These are phyloP conservation scores for Ceratobasidium papillatum DNA, from an alignment of 1,284 basidiomycete species.

Conservation along the genomic window DNA sequence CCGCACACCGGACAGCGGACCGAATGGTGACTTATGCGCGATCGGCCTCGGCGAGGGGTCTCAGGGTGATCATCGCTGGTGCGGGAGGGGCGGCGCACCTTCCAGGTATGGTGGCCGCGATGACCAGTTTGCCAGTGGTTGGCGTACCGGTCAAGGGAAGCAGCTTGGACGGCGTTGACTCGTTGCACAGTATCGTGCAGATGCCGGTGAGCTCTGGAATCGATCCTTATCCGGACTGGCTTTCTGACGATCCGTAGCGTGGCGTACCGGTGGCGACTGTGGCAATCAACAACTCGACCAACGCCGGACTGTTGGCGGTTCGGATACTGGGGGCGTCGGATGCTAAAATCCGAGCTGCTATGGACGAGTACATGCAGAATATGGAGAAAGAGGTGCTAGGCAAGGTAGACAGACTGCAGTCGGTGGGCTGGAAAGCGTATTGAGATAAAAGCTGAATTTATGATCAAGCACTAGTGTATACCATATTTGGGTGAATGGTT, in stretches of 20 bases:
- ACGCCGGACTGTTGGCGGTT: slow-evolving; percentile 91
- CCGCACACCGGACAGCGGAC: slow-evolving; percentile 94
- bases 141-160: slow-evolving; percentile 98
- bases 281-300: slow-evolving; percentile 95
- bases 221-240: background rate
- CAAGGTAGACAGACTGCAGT: slow-evolving; percentile 82
- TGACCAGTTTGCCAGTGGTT: slow-evolving; percentile 93
- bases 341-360: slow-evolving; percentile 69
- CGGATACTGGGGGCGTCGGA: slow-evolving; percentile 84
- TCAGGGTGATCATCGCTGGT: slow-evolving; percentile 87
- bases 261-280: slow-evolving; percentile 98
- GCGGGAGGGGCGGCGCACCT: slow-evolving; percentile 98
- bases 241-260: slow-evolving; percentile 62
- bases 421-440: slow-evolving; percentile 90
- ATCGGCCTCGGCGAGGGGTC: slow-evolving; percentile 77
- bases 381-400: slow-evolving; percentile 85
- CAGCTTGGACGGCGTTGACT: slow-evolving; percentile 94
- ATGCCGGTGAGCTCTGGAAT: slow-evolving; percentile 81
- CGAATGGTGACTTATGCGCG: slow-evolving; percentile 86
- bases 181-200: slow-evolving; percentile 96
- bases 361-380: slow-evolving; percentile 78
- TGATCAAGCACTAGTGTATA: slow-evolving; percentile 4
- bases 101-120: slow-evolving; percentile 97
- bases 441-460: background rate
- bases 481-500: slow-evolving; percentile 14